Conservation (phyloP, 163 green algal species). For the Trebouxiophyceae sp. region DNA sequence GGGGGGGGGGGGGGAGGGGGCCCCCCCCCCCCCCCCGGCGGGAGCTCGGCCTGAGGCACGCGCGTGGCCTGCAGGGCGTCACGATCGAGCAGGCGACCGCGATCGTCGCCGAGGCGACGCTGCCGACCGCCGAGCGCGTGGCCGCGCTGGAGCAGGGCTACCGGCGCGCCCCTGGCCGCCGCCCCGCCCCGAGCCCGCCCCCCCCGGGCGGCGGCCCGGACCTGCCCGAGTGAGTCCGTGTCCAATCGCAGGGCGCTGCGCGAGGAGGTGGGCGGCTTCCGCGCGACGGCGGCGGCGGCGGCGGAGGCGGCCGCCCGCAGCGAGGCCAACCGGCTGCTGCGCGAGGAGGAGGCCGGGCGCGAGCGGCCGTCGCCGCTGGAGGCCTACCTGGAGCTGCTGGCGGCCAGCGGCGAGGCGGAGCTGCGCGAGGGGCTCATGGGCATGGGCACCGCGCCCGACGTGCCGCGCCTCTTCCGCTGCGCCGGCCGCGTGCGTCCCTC, state of each 20-base stretch:
- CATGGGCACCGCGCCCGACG: conserved; percentile 34
- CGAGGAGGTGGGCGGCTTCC: not conserved
- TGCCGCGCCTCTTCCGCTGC: conserved; percentile 38
- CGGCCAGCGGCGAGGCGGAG: conserved; percentile 15
- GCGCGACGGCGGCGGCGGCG: not conserved
- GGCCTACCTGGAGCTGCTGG: conserved; percentile 28
- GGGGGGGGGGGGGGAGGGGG: not conserved
- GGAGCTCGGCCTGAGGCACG: no score
- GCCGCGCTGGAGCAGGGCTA: conserved; percentile 9
- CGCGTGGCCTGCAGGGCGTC: conserved; percentile 4
- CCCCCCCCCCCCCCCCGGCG: not conserved
- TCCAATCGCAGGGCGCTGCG: conserved; percentile 4
- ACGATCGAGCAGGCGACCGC: not conserved
- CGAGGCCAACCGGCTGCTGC: conserved; percentile 8
- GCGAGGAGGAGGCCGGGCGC: conserved; percentile 22
- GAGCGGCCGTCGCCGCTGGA: conserved; percentile 16
- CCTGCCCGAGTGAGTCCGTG: not conserved
- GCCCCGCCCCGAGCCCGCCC: not conserved
- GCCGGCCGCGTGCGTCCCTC: conserved; percentile 16
- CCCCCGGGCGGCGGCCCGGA: not conserved
- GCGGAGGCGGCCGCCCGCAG: conserved; percentile 4
- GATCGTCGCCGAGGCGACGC: conserved; percentile 4
- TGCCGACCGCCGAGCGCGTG: conserved; percentile 6
- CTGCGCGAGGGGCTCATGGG: conserved; percentile 32
- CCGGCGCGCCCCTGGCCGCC: not conserved